Evolutionary conservation across 805 yeast species (phyloP).

Genomic region (Saturnispora gosingensis): DNA sequence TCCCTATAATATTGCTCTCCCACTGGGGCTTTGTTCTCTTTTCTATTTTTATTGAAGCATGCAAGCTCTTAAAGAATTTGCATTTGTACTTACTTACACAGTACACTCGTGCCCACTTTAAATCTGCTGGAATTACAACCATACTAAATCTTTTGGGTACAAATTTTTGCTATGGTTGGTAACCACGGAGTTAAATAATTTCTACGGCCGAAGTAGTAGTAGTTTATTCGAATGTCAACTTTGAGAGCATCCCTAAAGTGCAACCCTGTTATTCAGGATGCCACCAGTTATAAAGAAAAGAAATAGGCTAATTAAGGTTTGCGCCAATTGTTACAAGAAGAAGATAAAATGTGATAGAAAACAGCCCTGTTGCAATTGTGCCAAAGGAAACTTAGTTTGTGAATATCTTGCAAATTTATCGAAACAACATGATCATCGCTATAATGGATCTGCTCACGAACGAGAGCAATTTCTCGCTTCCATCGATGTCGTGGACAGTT

Average conservation of each 20-base stretch:
- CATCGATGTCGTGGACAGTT: background rate
- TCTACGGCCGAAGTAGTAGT: background rate
- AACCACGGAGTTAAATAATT: background rate
- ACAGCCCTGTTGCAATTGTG: constrained; percentile 9
- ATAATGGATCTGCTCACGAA: background rate
- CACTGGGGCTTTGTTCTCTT: no score
- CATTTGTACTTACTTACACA: no score
- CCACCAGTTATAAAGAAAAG: background rate
- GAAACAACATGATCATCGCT: background rate
- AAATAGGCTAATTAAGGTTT: constrained; percentile 8
- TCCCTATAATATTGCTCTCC: background rate
- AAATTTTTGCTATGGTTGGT: no score
- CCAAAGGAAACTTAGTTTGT: background rate
- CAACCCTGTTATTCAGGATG: background rate
- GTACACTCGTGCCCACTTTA: no score
- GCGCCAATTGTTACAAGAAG: constrained; percentile 8
- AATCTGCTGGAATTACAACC: no score
- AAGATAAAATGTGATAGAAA: constrained; percentile 12
- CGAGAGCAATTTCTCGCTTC: background rate
- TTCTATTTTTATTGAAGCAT: no score
- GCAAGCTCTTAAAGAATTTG: no score
- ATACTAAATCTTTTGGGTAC: no score
- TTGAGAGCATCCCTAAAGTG: no score
- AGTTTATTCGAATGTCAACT: background rate
- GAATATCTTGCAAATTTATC: background rate